These are phyloP conservation scores for Chrysopogon serrulatus DNA, from an alignment of 176 grass and related monocot species.

Conservation along the genomic window DNA sequence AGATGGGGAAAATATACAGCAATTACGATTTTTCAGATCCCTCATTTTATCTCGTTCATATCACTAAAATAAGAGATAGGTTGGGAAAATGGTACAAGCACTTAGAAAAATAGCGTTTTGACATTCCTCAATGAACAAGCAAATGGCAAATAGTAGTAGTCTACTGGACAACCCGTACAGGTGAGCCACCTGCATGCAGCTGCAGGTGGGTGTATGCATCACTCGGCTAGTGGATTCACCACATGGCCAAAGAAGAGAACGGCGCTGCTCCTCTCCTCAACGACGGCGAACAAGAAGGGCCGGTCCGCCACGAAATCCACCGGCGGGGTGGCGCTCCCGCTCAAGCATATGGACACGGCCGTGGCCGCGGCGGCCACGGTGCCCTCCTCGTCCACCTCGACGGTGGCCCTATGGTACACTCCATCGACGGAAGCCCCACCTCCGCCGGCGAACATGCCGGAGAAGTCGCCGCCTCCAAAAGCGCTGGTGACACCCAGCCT, in stretches of 20 bases:
- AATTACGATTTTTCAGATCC: no score
- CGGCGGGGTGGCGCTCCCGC: not conserved
- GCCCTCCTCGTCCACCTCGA: constrained; percentile 27
- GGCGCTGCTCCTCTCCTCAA: not conserved
- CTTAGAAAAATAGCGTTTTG: no score
- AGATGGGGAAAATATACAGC: no score
- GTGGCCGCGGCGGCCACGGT: constrained; percentile 23
- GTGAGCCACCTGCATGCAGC: not conserved
- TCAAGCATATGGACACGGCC: not conserved
- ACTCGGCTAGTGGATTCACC: not conserved
- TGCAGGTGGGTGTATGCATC: not conserved
- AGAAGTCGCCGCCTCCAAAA: constrained; percentile 27
- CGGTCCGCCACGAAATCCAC: constrained; percentile 23
- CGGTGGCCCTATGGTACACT: constrained; percentile 33
- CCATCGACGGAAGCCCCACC: not conserved
- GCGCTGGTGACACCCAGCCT: constrained; percentile 1
- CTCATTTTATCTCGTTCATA: no score
- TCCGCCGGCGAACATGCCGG: constrained; percentile 21
- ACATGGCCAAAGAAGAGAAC: constrained; percentile 17
- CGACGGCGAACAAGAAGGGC: constrained; percentile 7
- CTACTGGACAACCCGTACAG: no score
- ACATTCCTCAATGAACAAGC: no score
- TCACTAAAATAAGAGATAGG: no score
- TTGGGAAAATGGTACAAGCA: no score
- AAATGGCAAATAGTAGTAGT: no score